Percentiles rank a stretch among this genome's conserved stretches.
phyloP scores from a whole-genome alignment of 2,329 filamentous ascomycete species.

The Aspergillus fumigatus region DNA sequence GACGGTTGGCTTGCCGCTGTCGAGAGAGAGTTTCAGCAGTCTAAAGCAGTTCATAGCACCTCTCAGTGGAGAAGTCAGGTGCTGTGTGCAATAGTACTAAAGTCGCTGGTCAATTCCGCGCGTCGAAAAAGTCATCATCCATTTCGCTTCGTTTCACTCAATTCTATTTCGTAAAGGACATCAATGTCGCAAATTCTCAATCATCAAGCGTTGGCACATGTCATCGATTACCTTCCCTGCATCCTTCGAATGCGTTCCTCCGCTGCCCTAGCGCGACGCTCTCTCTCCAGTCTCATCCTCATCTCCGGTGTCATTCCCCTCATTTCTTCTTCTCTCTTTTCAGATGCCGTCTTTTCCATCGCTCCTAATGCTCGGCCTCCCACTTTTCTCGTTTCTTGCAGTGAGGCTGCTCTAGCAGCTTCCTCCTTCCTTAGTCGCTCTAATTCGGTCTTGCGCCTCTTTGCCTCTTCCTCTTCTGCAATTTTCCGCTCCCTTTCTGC shows the following conservation, averaged over 20 bases:
- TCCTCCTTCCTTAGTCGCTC: constrained; percentile 67
- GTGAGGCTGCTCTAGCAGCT: constrained; percentile 29
- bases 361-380: constrained; percentile 54
- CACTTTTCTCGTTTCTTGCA: constrained; percentile 48
- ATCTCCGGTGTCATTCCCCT: constrained; percentile 85
- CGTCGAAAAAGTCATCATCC: not conserved
- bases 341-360: constrained; percentile 68
- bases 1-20: not conserved
- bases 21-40: not conserved
- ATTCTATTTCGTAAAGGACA: not conserved
- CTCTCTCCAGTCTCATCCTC: constrained; percentile 75
- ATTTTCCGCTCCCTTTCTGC: constrained; percentile 67
- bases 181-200: not conserved
- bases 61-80: not conserved
- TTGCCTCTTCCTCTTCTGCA: constrained; percentile 62
- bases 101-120: not conserved
- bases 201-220: not conserved
- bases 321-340: constrained; percentile 76
- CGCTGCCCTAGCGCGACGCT: constrained; percentile 83
- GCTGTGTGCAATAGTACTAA: not conserved
- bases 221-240: constrained; percentile 38
- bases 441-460: constrained; percentile 68
- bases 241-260: constrained; percentile 77
- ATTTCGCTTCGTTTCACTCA: not conserved
- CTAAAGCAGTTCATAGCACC: not conserved